Base-by-base conservation (phyloP, 805 yeast species). In the Myxozyma neglecta region DNA sequence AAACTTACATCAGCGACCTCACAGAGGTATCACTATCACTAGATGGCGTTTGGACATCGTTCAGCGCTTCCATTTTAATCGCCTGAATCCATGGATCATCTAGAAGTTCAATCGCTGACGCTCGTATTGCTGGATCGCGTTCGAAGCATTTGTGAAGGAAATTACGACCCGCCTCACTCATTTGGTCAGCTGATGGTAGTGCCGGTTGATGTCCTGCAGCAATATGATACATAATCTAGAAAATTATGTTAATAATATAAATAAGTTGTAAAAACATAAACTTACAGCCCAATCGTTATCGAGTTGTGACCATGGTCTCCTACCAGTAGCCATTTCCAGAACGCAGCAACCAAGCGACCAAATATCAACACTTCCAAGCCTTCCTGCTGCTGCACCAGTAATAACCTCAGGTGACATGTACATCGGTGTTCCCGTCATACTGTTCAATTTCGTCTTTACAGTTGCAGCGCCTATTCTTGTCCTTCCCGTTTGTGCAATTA, bases 271-370 rank as follows among this genome's bases (percentile, higher is more conserved):
- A 29, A 47, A 24, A 13, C 34, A 34, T 6, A 7, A 16, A 58
- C 61, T 39, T 47, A 58, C 61, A 1, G 98, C 97, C 96, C 96
- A 94, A 72, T 93, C 98, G 71, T 94, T 94, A 71, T 94, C 99
- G 63, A 91, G 79, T 73, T 90, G 89, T 14, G 96, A 88, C 99
- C 99, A 94, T 6, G 99, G 99, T 61, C 97, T 80, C 67, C 91
- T 80, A 13, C 99, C 99, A 0, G 98, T 92, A 1, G 93, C 90
- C 98, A 94, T 94, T 73, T 94, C 98, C 50, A 93, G 74, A 1
- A 94, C 88, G 74, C 97, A 93, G 74, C 99, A 94, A 3, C 99
- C 99, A 46, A 93, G 78, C 0, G 99, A 90, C 99, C 99, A 94
- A 39, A 94, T 89, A 76, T 94, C 99, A 60, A 79, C 82, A 2